A percentile compares a stretch with the other conserved stretches of the same genome.
Conservation (phyloP, 352 stramenopile species). For the Thraustochytrium striatum region DNA sequence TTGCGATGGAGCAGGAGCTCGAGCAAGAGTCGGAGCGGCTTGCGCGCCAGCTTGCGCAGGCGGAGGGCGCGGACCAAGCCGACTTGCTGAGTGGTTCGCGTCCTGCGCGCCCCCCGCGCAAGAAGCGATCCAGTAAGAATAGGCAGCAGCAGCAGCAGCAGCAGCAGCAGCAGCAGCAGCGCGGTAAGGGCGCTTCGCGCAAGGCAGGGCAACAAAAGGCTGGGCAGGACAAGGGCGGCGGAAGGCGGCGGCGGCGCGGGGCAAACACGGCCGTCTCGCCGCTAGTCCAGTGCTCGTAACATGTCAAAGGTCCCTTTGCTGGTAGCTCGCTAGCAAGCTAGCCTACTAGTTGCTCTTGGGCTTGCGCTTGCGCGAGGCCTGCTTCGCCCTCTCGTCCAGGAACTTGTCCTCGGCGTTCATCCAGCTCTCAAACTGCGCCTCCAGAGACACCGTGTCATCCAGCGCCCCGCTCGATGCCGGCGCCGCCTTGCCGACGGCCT, state of each 20-base stretch:
- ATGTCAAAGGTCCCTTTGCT: too few relatives aligned
- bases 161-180: too few relatives aligned
- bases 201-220: too few relatives aligned
- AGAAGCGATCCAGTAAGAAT: background rate
- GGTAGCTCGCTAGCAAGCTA: too few relatives aligned
- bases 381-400: background rate
- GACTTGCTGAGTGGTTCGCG: conserved; percentile 1
- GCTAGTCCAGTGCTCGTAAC: background rate
- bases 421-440: conserved; percentile 12
- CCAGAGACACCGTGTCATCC: conserved; percentile 23
- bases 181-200: too few relatives aligned
- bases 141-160: background rate
- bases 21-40: conserved; percentile 43
- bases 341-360: too few relatives aligned
- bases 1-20: conserved; percentile 16
- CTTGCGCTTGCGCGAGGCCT: too few relatives aligned
- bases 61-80: conserved; percentile 27
- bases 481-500: background rate
- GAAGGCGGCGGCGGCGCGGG: too few relatives aligned
- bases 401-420: conserved; percentile 32
- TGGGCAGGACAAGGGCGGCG: too few relatives aligned
- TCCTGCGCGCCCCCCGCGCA: background rate
- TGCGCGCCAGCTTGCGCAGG: conserved; percentile 17
- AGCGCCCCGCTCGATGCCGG: background rate
- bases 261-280: too few relatives aligned